Base-by-base conservation (phyloP, 345 rosid genomes). In the Atalantia buxifolia region DNA sequence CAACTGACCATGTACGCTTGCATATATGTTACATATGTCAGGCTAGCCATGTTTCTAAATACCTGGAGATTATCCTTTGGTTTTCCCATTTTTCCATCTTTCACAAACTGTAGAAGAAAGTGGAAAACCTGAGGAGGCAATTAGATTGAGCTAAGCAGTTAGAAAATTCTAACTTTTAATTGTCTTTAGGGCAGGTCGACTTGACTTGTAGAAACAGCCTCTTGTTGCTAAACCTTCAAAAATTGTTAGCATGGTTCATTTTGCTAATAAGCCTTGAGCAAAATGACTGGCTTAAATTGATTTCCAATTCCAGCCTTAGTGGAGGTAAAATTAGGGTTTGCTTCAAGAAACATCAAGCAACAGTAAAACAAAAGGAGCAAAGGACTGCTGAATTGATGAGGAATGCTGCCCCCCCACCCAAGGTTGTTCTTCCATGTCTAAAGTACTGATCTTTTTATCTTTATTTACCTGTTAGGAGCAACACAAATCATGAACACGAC, bases 401-500 rank as follows among this genome's bases (percentile, higher is more conserved):
- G 45, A 40, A 13, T 9, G 2, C 9, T 9, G 2, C 45, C 45
- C 12, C 45, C 31, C 33, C 33, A 3, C 33, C 33, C 31, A 28
- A 28, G 9, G 4, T 10, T 42, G 18, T 45, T 45, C 13, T 45
- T 13, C 50, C 50, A 12, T 35, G 19, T 65, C 56, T 25, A 25
- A 22, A 78, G 73, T 63, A 81, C 48, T 77, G 70, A 79, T 57
- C 65, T 56, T 38, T 66, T 31, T 77, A 38, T 59, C 33, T 36
- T 61, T 66, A 9, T 83, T 81, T 12, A 33, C 35, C 71, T 73
- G 3, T 83, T 81, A 95, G 99, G 93, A 95, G 99, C 84, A 95
- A 91, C 83, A 95, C 99, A 56, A 95, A 95, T 87, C 99, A 95
- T 76, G 90, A 91, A 70, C 99, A 93, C 73, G 94, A 95, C 81